phyloP scores from a whole-genome alignment of 257 asterid genomes.

The Ilex aquifolium region DNA sequence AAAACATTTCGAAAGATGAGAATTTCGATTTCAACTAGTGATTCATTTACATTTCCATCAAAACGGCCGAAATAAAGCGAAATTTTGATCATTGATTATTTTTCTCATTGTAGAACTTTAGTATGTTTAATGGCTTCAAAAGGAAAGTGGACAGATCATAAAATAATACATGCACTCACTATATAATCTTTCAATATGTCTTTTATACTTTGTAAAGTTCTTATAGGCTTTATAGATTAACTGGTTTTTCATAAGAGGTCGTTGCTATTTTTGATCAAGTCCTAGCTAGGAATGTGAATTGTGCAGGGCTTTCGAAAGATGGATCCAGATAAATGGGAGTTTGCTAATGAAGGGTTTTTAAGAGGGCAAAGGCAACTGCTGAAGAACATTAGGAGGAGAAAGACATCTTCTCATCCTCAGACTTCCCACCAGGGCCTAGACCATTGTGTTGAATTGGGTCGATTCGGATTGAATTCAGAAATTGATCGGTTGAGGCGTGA shows the following conservation, averaged over 20 bases:
- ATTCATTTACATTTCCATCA: no score
- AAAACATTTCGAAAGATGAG: no score
- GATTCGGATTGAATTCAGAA: slow-evolving; percentile 29
- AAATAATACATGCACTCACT: no score
- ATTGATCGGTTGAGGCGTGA: slow-evolving; percentile 32
- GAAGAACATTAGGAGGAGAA: slow-evolving; percentile 34
- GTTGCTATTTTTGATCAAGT: no score
- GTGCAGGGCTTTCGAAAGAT: slow-evolving; percentile 50
- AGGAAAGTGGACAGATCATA: not conserved
- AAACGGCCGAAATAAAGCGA: no score
- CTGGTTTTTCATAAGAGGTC: no score
- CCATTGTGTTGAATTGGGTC: slow-evolving; percentile 34
- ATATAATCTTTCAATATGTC: no score
- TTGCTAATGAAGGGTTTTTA: slow-evolving; percentile 46
- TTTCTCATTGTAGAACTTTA: slow-evolving; percentile 8
- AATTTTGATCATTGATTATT: no score
- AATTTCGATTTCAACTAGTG: no score
- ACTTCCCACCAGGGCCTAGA: slow-evolving; percentile 16
- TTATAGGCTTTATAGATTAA: no score
- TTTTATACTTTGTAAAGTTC: no score
- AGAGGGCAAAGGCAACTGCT: slow-evolving; percentile 39
- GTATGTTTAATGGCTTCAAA: slow-evolving; percentile 15
- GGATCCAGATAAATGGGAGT: slow-evolving; percentile 48
- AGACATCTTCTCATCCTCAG: slow-evolving; percentile 17
- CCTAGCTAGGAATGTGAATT: slow-evolving; percentile 7